Conservation (phyloP, 169 alveolate genomes). For the Eimeria tenella region DNA sequence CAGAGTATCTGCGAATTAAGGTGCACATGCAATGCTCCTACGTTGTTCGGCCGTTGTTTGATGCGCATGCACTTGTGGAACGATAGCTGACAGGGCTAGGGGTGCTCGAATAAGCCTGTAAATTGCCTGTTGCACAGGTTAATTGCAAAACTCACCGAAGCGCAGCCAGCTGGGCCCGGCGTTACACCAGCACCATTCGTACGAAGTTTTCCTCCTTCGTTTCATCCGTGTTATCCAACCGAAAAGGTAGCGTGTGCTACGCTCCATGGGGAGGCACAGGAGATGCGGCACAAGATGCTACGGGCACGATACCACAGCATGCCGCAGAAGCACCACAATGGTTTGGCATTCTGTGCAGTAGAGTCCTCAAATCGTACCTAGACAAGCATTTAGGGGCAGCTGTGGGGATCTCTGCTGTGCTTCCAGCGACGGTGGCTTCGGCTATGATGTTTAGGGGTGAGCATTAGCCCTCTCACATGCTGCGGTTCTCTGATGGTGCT, state of each 20-base stretch:
- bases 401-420: slow-evolving; percentile 42
- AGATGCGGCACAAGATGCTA: background rate
- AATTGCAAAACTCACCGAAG: slow-evolving; percentile 41
- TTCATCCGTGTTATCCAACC: slow-evolving; percentile 19
- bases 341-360: slow-evolving; percentile 67
- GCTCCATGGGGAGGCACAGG: slow-evolving; percentile 61
- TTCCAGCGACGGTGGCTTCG: slow-evolving; percentile 39
- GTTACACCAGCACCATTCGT: slow-evolving; percentile 50
- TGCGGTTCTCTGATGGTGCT: too few relatives aligned
- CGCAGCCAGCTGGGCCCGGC: slow-evolving; percentile 71
- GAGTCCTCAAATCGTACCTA: slow-evolving; percentile 41
- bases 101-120: background rate
- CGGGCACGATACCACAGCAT: slow-evolving; percentile 16
- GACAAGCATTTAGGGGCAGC: background rate
- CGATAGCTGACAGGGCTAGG: too few relatives aligned
- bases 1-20: too few relatives aligned
- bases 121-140: slow-evolving; percentile 12
- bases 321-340: slow-evolving; percentile 34
- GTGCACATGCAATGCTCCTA: too few relatives aligned
- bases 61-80: too few relatives aligned
- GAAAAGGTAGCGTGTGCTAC: slow-evolving; percentile 68
- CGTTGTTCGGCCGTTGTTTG: too few relatives aligned
- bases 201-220: slow-evolving; percentile 56
- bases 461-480: background rate
- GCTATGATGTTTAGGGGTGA: slow-evolving; percentile 59